Conservation (phyloP, 495 filamentous ascomycete species). For the Apiosordaria backusii region DNA sequence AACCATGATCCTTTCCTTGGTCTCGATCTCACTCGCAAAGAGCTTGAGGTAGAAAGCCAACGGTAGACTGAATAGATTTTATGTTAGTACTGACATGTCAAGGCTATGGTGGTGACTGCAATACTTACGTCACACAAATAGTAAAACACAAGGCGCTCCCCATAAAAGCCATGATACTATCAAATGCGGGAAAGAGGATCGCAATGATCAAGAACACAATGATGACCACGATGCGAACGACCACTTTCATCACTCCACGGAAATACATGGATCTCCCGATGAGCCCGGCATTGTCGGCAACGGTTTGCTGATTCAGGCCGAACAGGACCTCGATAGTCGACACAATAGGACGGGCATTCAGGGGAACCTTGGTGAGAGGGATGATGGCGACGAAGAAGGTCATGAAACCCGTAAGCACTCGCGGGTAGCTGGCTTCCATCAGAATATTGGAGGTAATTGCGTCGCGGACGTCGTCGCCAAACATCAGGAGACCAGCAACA, state of each 20-base stretch:
- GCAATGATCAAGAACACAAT: constrained; percentile 49
- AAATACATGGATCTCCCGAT: constrained; percentile 55
- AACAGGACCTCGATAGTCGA: constrained; percentile 76
- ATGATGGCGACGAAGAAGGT: constrained; percentile 86
- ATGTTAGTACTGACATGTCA: not conserved
- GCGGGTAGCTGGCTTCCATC: constrained; percentile 66
- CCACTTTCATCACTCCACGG: constrained; percentile 56
- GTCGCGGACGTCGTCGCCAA: constrained; percentile 77
- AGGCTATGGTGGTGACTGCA: constrained; percentile 1
- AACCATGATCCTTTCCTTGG: constrained; percentile 59
- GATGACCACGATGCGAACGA: constrained; percentile 55
- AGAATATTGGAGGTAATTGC: constrained; percentile 91
- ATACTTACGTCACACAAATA: constrained; percentile 75
- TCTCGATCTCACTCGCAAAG: constrained; percentile 74
- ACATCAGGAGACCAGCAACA: constrained; percentile 85
- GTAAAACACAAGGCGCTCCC: constrained; percentile 89
- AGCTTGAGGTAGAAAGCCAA: constrained; percentile 89
- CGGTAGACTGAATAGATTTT: constrained; percentile 50
- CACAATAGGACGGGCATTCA: constrained; percentile 87
- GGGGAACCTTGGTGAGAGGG: constrained; percentile 87
- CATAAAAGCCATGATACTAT: constrained; percentile 91
- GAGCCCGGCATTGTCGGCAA: constrained; percentile 43
- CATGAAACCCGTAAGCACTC: constrained; percentile 69
- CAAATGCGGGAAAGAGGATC: constrained; percentile 83
- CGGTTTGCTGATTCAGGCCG: constrained; percentile 60